Conservation (phyloP, 192 early-diverging fungal species). For the Linnemannia exigua region DNA sequence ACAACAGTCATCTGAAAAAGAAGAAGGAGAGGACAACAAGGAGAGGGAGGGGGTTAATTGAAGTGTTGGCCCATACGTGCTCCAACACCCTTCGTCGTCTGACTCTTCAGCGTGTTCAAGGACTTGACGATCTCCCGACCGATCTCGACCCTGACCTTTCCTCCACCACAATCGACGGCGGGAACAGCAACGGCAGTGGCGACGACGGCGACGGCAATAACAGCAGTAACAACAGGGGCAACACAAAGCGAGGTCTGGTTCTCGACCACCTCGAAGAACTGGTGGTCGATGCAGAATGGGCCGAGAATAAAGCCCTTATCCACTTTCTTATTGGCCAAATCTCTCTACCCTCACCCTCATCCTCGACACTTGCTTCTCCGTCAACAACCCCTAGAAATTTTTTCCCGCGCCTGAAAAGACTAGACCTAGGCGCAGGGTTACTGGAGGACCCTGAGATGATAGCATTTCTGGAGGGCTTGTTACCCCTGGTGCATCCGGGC, state of each 20-base stretch:
- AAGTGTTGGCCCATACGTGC: not conserved
- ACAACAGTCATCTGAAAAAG: not conserved
- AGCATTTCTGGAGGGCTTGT: not conserved
- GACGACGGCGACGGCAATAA: not conserved
- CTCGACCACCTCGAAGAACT: conserved; percentile 18
- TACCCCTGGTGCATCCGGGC: not conserved
- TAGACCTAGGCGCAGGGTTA: not conserved
- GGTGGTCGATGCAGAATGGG: conserved; percentile 17
- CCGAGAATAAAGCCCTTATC: conserved; percentile 12
- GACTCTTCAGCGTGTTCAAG: not conserved
- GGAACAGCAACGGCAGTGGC: not conserved
- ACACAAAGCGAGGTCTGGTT: not conserved
- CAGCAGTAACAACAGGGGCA: not conserved
- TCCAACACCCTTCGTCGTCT: not conserved
- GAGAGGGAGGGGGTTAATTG: not conserved
- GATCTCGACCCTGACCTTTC: not conserved
- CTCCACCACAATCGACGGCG: not conserved
- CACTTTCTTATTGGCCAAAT: conserved; percentile 8
- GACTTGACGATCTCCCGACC: not conserved
- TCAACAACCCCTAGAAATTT: not conserved
- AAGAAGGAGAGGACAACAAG: not conserved
- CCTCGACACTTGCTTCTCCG: not conserved
- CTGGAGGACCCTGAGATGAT: conserved; percentile 2
- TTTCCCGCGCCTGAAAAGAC: conserved; percentile 7
- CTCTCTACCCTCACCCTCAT: not conserved